phyloP scores from a whole-genome alignment of 2,329 filamentous ascomycete species.

The Dothistroma septosporum region DNA sequence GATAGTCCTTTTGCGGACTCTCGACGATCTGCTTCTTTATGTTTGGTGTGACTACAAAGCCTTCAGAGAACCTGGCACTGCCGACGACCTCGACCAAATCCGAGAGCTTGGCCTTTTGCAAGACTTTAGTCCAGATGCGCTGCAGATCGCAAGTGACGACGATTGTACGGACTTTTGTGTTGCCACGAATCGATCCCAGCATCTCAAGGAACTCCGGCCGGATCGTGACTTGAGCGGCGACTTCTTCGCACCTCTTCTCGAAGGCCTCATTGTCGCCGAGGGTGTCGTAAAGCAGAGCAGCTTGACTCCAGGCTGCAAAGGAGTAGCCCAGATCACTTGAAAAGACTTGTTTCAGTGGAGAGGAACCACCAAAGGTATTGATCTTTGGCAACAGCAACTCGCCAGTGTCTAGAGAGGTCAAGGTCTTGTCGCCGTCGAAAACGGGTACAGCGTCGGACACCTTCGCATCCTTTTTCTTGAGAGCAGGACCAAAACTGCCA shows the following conservation, averaged over 20 bases:
- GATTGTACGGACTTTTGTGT: constrained; percentile 44
- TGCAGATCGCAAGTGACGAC: constrained; percentile 55
- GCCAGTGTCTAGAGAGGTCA: constrained; percentile 51
- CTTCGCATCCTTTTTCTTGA: background rate
- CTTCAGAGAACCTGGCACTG: constrained; percentile 38
- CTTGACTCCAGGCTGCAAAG: constrained; percentile 54
- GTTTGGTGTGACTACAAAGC: constrained; percentile 48
- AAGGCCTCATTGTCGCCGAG: constrained; percentile 37
- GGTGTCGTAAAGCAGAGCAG: constrained; percentile 52
- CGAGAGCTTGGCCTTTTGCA: constrained; percentile 44
- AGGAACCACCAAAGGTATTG: constrained; percentile 31
- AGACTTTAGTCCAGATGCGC: constrained; percentile 53
- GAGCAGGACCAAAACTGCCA: constrained; percentile 25
- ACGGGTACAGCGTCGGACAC: constrained; percentile 39
- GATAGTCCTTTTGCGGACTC: constrained; percentile 36
- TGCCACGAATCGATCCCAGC: constrained; percentile 29
- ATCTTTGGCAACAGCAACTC: constrained; percentile 50
- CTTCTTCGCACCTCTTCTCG: constrained; percentile 43
- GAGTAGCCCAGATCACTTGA: constrained; percentile 47
- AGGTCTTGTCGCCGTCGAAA: constrained; percentile 57
- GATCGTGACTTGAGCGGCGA: constrained; percentile 43
- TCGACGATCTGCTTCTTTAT: constrained; percentile 50
- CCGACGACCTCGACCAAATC: constrained; percentile 51
- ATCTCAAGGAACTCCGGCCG: constrained; percentile 49
- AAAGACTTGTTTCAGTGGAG: constrained; percentile 55